Base-by-base conservation (phyloP, 805 yeast species). In the Hanseniaspora jakobsenii region DNA sequence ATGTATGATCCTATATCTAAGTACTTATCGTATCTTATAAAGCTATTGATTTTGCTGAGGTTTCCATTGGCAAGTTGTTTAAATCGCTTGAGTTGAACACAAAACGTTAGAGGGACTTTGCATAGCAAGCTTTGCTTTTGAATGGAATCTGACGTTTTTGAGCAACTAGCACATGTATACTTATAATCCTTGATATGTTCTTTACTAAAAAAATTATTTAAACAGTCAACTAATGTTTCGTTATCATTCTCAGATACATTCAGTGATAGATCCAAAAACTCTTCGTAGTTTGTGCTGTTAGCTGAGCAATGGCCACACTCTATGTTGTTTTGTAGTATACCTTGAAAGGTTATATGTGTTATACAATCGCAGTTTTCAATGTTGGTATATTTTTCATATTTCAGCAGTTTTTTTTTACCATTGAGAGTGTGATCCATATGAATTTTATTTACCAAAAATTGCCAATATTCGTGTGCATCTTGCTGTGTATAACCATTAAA, bases 391-490 rank as follows among this genome's bases (percentile, higher is more conserved):
- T 46, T 44, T 13, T 3, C 51, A 17, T 50, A 29, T 47, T 49
- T 41, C 44, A 40, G 32, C 36, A 46, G 32, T 26, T 35, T 38
- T 9, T 45, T 49, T n/a, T 31, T 46, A 4, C 50, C 50, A 24
- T 51, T 49, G 13, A 52, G 49, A 9, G 49, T 51, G 14, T 38
- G 52, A 28, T 63, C 69, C 31, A 56, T 54, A 47, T 91, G 98
- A 47, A 91, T 62, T 61, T 86, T 94, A 60, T 89, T 82, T 30
- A 89, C 67, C 23, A 89, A 56, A 58, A 89, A 87, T 58, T 91
- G 96, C 80, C 94, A 80, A 61, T 89, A 91, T 61, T 91, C 99
- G 62, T 91, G 99, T 0, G 98, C 97, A 59, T 91, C 99, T 62
- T 91, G 99, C 61, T 91, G 96, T 28, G 91, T 81, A 52, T 87